Base-by-base conservation (phyloP, 306 rosid species). In the Canavalia gladiata region DNA sequence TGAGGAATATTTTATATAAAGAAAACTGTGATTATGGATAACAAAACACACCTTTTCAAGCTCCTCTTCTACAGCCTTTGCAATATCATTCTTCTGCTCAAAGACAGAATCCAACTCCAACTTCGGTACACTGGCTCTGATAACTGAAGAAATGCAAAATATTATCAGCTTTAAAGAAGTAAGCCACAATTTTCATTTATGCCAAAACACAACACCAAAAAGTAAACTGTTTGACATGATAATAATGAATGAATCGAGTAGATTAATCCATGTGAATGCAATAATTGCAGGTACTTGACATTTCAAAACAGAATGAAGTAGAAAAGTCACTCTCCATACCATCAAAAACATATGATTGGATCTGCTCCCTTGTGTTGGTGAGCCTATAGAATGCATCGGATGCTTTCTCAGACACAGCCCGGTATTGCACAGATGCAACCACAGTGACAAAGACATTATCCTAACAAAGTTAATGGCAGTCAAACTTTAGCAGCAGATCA, bases 381-480 rank as follows among this genome's bases (percentile, higher is more conserved):
- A 92, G 95, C 87, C 85, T 85, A 72, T 92, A 92, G 88, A 90
- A 92, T 58, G 95, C 95, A 86, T 92, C 94, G 0, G 87, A 58
- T 11, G 93, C 89, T 72, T 90, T 87, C 4, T 84, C 90, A 37
- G 92, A 82, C 55, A 88, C 71, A 35, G 90, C 91, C 3, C 91
- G 90, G 73, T 89, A 90, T 83, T 92, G 92, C 73, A 92, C 76
- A 39, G 92, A 89, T 0, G 92, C 90, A 67, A 88, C 92, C 65
- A 92, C 94, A 74, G 70, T 89, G 77, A 92, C 97, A 43, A 89
- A 92, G 43, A 89, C 97, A 67, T 90, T 90, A 67, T 92, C 97
- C 92, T 92, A 74, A 58, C 66, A 78, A 18, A 71, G 55, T 58
- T 62, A 73, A 83, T 55, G 5, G 47, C 2, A 60, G 74, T 82